Percentiles rank a stretch among this genome's conserved stretches.
phyloP scores from a whole-genome alignment of 306 rosid genomes.

The peach (Prunus persica) region Prunus_persica_NCBIv2 NC_034012.1:2125001-2125500 shows the following conservation, averaged over 20 bases:
- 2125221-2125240: not conserved
- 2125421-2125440: slow-evolving; percentile 3
- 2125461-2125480: slow-evolving; percentile 51
- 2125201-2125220: not conserved
- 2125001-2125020: slow-evolving; percentile 1
- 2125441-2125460: not conserved
- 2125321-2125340: slow-evolving; percentile 89
- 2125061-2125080: slow-evolving; percentile 73
- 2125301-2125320: slow-evolving; percentile 91
- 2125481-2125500: slow-evolving; percentile 77
- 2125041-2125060: slow-evolving; percentile 72
- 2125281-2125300: slow-evolving; percentile 88
- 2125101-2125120: slow-evolving; percentile 74
- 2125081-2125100: slow-evolving; percentile 83
- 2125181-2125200: not conserved
- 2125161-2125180: slow-evolving; percentile 15
- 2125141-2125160: slow-evolving; percentile 58
- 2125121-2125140: slow-evolving; percentile 85
- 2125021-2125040: slow-evolving; percentile 47
- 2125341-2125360: slow-evolving; percentile 83
- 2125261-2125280: slow-evolving; percentile 79
- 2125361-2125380: slow-evolving; percentile 87
- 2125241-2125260: not conserved
- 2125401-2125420: slow-evolving; percentile 18
- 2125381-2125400: slow-evolving; percentile 33